Evolutionary conservation across 2,329 filamentous ascomycete species (phyloP).

Genomic region (Exserohilum turcica): DNA sequence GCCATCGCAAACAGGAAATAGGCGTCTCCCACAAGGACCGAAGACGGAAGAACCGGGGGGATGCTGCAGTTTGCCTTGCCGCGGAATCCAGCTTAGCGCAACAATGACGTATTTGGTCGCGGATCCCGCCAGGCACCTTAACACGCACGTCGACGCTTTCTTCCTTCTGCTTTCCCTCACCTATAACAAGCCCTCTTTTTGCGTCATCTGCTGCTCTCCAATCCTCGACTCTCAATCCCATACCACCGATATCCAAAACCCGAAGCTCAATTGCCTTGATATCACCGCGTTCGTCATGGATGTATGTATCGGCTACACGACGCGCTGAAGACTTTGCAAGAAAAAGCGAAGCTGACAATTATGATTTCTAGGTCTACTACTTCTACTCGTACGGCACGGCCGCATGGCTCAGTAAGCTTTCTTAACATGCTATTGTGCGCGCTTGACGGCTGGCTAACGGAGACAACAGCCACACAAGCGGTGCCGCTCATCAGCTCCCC

Average conservation of each 20-base stretch:
- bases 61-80: background rate
- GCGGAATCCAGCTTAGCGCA: slow-evolving; percentile 6
- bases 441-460: slow-evolving; percentile 10
- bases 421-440: too few relatives aligned
- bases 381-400: slow-evolving; percentile 52
- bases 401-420: slow-evolving; percentile 47
- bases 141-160: slow-evolving; percentile 5
- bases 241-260: background rate
- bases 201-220: background rate
- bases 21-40: slow-evolving; percentile 1
- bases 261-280: background rate
- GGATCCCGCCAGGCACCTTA: slow-evolving; percentile 12
- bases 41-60: background rate
- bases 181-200: background rate
- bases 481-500: slow-evolving; percentile 64
- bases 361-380: slow-evolving; percentile 47
- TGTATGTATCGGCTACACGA: slow-evolving; percentile 2
- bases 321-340: background rate
- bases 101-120: slow-evolving; percentile 12
- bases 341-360: slow-evolving; percentile 19
- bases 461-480: slow-evolving; percentile 46
- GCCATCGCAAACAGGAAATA: slow-evolving; percentile 6
- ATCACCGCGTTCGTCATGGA: slow-evolving; percentile 6
- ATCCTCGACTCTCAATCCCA: too few relatives aligned
- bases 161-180: background rate